Evolutionary conservation across 441 rosid genomes (phyloP).

Genomic region (Populus hybrid): DNA sequence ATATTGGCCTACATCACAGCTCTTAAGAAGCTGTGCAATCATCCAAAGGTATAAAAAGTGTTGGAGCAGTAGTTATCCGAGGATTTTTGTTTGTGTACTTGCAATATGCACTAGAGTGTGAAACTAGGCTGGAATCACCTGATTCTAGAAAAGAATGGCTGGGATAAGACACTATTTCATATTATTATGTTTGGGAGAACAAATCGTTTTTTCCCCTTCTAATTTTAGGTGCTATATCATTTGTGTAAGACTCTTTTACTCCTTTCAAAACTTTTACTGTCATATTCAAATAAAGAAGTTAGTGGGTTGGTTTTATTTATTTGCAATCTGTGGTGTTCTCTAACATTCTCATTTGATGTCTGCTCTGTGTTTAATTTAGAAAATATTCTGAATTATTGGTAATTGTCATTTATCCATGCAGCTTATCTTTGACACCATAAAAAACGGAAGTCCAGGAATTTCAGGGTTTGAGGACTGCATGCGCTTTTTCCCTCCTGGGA

Average conservation of each 20-base stretch:
- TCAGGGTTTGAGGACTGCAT: constrained; percentile 85
- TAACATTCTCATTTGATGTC: neutral
- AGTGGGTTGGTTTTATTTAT: neutral
- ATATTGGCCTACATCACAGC: constrained; percentile 97
- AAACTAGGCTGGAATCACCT: neutral
- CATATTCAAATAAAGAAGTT: neutral
- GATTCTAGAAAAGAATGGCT: neutral
- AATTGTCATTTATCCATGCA: constrained; percentile 35
- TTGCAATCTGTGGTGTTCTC: neutral
- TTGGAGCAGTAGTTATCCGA: constrained; percentile 3
- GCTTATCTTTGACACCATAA: constrained; percentile 93
- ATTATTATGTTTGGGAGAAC: neutral
- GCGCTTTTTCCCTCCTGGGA: constrained; percentile 81
- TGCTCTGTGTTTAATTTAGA: constrained; percentile 6
- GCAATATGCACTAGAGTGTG: neutral
- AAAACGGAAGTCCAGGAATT: constrained; percentile 71
- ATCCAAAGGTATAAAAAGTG: constrained; percentile 72
- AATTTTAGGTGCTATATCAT: constrained; percentile 1
- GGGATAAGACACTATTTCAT: neutral
- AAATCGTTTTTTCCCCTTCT: neutral
- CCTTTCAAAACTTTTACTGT: neutral
- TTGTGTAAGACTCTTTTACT: neutral
- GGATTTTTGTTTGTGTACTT: constrained; percentile 1
- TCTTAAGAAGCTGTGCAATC: constrained; percentile 99
- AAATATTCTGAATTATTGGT: too few species aligned